phyloP scores from a whole-genome alignment of 495 filamentous ascomycete genomes.

The Hypoxylon lenormandii region DNA sequence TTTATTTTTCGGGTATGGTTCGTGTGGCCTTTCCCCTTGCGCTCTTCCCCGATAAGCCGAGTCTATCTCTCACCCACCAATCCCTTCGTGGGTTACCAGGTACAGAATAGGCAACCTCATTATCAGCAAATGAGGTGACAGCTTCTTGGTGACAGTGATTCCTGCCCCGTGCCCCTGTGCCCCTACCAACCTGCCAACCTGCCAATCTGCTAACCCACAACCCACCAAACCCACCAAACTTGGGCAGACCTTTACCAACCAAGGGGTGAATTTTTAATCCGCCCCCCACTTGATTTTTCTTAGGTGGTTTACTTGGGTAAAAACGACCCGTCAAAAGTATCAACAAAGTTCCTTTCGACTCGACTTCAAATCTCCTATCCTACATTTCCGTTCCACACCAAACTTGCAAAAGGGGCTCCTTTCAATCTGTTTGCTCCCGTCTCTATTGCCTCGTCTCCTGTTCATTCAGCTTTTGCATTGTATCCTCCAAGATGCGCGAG shows the following conservation, averaged over 20 bases:
- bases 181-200: too few relatives aligned
- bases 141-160: too few relatives aligned
- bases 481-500: constrained; percentile 86
- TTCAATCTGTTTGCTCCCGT: constrained; percentile 42
- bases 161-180: too few relatives aligned
- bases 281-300: constrained; percentile 48
- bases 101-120: constrained; percentile 27
- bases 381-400: constrained; percentile 34
- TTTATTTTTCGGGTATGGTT: too few relatives aligned
- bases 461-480: constrained; percentile 41
- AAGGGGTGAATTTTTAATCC: constrained; percentile 52
- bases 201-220: too few relatives aligned
- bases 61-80: too few relatives aligned
- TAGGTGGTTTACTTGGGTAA: constrained; percentile 35
- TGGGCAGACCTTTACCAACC: constrained; percentile 34
- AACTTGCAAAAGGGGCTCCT: constrained; percentile 28
- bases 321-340: constrained; percentile 49
- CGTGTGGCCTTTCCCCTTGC: too few relatives aligned
- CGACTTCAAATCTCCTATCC: constrained; percentile 42
- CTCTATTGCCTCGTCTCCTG: constrained; percentile 22
- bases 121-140: constrained; percentile 39
- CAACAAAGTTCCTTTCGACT: constrained; percentile 50
- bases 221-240: too few relatives aligned
- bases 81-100: too few relatives aligned
- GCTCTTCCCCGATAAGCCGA: too few relatives aligned